These are phyloP conservation scores for Hydrangea macrophylla DNA, from an alignment of 148 eudicot genomes.

Conservation along the genomic window DNA sequence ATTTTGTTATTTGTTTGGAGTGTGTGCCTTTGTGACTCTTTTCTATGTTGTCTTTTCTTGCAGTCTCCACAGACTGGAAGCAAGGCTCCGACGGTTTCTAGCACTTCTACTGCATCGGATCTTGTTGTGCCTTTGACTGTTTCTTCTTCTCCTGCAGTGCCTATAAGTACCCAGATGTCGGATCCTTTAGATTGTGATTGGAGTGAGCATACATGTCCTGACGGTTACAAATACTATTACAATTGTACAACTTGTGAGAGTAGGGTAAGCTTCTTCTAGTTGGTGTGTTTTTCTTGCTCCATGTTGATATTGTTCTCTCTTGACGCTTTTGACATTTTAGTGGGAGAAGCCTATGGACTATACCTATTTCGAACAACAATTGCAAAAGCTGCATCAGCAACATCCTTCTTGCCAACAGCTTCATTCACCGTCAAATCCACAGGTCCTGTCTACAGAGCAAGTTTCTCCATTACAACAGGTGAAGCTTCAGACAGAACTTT, in stretches of 20 bases:
- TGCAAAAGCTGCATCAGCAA: slow-evolving; percentile 31
- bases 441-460: slow-evolving; percentile 27
- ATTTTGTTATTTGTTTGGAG: background rate
- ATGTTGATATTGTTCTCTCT: slow-evolving; percentile 1
- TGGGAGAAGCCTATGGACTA: slow-evolving; percentile 90
- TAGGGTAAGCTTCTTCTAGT: slow-evolving; percentile 45
- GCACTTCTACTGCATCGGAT: slow-evolving; percentile 26
- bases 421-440: slow-evolving; percentile 17
- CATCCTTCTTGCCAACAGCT: slow-evolving; percentile 19
- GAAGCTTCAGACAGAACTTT: slow-evolving; percentile 20
- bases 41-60: slow-evolving; percentile 9
- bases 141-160: slow-evolving; percentile 18
- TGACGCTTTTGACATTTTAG: slow-evolving; percentile 27
- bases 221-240: slow-evolving; percentile 70
- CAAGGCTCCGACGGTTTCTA: slow-evolving; percentile 21
- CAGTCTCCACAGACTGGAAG: slow-evolving; percentile 33
- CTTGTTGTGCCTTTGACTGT: slow-evolving; percentile 17
- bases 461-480: slow-evolving; percentile 25
- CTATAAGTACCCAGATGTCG: slow-evolving; percentile 20
- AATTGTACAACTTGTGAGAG: slow-evolving; percentile 83
- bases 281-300: background rate
- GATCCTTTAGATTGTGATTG: slow-evolving; percentile 64
- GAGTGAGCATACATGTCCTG: slow-evolving; percentile 95
- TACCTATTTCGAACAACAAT: slow-evolving; percentile 47
- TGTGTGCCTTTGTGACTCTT: background rate